These are phyloP conservation scores for Pulveroboletus sp. DNA, from an alignment of 768 basidiomycete species.

Conservation along the genomic window DNA sequence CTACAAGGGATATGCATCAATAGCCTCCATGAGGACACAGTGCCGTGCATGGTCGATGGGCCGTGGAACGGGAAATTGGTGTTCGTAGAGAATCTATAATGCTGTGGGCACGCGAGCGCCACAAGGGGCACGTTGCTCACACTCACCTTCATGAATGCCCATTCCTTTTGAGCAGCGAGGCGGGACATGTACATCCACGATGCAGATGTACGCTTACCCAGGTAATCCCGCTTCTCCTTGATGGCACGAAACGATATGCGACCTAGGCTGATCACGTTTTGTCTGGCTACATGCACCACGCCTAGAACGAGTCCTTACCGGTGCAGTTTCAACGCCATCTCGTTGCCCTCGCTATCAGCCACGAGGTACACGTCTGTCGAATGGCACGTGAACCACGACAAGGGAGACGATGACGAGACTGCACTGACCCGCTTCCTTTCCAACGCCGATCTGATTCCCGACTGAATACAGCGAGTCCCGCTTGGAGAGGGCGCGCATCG, in stretches of 20 bases:
- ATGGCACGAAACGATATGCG: conserved; percentile 97
- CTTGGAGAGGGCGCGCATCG: conserved; percentile 90
- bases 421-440: conserved; percentile 87
- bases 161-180: conserved; percentile 95
- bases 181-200: conserved; percentile 99
- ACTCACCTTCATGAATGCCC: conserved; percentile 94
- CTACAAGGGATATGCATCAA: conserved; percentile 93
- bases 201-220: conserved; percentile 92
- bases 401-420: neutral
- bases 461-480: conserved; percentile 86
- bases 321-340: conserved; percentile 92
- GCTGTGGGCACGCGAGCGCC: neutral
- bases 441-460: conserved; percentile 97
- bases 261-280: conserved; percentile 63
- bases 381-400: conserved; percentile 3
- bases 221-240: conserved; percentile 94
- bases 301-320: conserved; percentile 45
- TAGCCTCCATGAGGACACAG: conserved; percentile 93
- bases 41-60: conserved; percentile 96
- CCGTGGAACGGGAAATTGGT: conserved; percentile 88
- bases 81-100: conserved; percentile 81
- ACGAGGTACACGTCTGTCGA: conserved; percentile 79
- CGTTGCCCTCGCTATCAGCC: conserved; percentile 77
- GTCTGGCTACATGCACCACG: conserved; percentile 1
- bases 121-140: neutral